Percentiles rank a stretch among this genome's conserved stretches.
Conservation (phyloP, 169 alveolate genomes). For the Eimeria falciformis region DNA sequence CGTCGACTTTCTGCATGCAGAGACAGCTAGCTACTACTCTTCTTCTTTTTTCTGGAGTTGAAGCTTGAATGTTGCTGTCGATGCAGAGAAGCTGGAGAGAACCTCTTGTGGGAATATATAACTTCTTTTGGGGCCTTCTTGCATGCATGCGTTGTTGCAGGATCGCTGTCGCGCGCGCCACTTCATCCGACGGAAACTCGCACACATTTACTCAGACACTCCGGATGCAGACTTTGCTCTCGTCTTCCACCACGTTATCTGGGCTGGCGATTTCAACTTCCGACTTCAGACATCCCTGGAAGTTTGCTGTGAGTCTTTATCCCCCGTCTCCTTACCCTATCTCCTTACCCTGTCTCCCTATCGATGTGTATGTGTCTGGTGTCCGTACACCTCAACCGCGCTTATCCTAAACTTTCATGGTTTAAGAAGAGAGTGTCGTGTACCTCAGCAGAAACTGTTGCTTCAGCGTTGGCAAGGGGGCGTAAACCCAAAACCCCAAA, state of each 20-base stretch:
- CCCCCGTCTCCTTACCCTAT: too few species aligned
- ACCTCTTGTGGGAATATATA: neutral
- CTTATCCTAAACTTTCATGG: too few species aligned
- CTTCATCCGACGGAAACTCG: constrained; percentile 80
- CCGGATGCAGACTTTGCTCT: constrained; percentile 83
- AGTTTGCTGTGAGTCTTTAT: constrained; percentile 31
- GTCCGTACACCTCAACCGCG: too few species aligned
- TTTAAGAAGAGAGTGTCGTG: too few species aligned
- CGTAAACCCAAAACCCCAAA: too few species aligned
- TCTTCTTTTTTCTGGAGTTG: neutral
- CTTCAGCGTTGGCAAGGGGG: too few species aligned
- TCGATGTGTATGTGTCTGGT: too few species aligned
- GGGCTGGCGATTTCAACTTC: constrained; percentile 92
- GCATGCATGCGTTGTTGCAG: constrained; percentile 2
- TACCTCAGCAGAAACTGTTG: too few species aligned
- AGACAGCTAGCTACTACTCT: neutral
- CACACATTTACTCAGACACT: constrained; percentile 83
- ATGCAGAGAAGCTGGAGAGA: neutral
- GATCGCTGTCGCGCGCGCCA: constrained; percentile 84
- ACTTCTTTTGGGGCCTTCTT: neutral
- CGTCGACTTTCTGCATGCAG: neutral
- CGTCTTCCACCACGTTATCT: constrained; percentile 90
- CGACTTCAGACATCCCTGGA: constrained; percentile 77
- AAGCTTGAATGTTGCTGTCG: neutral
- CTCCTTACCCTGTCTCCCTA: too few species aligned